Conservation (phyloP, 2,329 filamentous ascomycete species). For the Fusarium sp. region DNA sequence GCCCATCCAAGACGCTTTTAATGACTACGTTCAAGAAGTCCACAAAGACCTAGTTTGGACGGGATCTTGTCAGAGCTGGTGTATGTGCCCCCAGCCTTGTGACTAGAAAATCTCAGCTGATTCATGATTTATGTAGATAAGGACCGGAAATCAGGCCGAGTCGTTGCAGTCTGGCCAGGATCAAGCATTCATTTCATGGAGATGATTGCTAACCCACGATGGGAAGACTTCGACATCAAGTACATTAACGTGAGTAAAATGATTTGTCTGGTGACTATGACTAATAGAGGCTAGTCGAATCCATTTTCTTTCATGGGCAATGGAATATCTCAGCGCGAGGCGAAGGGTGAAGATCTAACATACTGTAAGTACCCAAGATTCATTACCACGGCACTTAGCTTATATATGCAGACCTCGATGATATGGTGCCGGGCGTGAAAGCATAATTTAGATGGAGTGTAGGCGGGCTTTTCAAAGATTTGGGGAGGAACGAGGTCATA, state of each 20-base stretch:
- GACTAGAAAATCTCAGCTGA: accelerated
- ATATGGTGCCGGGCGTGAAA: accelerated
- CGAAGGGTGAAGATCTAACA: neutral
- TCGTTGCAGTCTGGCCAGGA: neutral
- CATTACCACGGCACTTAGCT: neutral
- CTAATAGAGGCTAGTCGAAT: neutral
- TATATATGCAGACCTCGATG: neutral
- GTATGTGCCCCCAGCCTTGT: neutral
- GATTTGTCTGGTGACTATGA: accelerated
- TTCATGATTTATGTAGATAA: neutral
- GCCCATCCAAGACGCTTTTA: neutral
- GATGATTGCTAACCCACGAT: neutral
- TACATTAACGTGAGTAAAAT: neutral
- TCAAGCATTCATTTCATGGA: neutral
- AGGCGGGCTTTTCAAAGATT: neutral
- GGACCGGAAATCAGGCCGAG: neutral
- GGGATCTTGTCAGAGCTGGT: neutral
- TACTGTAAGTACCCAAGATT: neutral
- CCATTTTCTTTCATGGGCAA: neutral
- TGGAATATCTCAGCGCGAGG: neutral
- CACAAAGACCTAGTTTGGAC: neutral
- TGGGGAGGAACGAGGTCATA: accelerated
- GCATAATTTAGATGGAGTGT: neutral
- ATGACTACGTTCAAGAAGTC: neutral
- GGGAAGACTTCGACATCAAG: neutral